These are phyloP conservation scores for Xylariaceae sp. DNA, from an alignment of 2,329 filamentous ascomycete genomes.

Conservation along the genomic window DNA sequence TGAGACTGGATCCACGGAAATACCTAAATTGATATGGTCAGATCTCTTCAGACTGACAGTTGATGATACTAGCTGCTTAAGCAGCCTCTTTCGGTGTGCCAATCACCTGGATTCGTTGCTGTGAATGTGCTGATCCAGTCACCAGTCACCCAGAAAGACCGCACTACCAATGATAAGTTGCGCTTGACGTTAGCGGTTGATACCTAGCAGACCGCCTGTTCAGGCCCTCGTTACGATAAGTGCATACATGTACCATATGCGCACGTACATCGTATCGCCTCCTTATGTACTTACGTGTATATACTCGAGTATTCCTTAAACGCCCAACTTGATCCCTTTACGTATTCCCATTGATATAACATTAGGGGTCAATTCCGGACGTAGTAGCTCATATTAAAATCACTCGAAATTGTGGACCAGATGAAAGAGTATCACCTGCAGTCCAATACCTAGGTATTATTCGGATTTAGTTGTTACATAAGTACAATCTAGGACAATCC, in stretches of 20 bases:
- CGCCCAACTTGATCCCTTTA: no score
- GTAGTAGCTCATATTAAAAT: no score
- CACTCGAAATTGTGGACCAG: no score
- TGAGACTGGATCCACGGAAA: not conserved
- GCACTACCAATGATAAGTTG: not conserved
- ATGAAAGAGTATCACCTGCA: no score
- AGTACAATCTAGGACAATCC: constrained; percentile 15
- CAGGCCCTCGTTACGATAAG: not conserved
- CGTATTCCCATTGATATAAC: no score
- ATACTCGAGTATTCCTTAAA: no score
- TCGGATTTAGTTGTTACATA: constrained; percentile 5
- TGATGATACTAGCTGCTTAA: no score
- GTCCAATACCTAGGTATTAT: not conserved
- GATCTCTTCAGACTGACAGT: not conserved
- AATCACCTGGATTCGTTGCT: not conserved
- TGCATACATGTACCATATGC: no score
- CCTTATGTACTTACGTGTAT: no score
- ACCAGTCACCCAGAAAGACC: not conserved
- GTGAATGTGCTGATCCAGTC: not conserved
- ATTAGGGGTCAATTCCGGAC: no score
- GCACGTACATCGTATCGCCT: no score
- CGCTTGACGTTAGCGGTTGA: not conserved
- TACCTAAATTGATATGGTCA: constrained; percentile 9
- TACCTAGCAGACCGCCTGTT: not conserved
- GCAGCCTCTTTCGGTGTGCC: not conserved